Conservation (phyloP, 225 moss, liverwort and hornwort genomes). For the Sphagnum tenellum region DNA sequence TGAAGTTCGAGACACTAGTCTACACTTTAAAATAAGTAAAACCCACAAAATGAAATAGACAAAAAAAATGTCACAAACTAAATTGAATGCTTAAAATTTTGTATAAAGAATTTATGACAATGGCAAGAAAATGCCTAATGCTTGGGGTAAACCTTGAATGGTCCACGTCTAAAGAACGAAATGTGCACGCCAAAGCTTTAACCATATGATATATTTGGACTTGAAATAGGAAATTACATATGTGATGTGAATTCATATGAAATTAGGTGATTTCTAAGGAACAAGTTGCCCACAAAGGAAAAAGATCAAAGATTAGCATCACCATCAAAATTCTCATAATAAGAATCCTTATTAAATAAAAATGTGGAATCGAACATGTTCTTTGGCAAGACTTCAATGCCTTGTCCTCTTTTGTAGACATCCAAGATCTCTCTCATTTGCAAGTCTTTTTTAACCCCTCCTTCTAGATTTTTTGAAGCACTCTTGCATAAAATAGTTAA, state of each 20-base stretch:
- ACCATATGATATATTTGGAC: slow-evolving; percentile 83
- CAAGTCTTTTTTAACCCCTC: slow-evolving; percentile 40
- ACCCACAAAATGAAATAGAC: too few species aligned
- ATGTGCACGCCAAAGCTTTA: slow-evolving; percentile 66
- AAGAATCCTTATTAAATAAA: slow-evolving; percentile 17
- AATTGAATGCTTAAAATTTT: neutral
- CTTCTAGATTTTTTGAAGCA: slow-evolving; percentile 59
- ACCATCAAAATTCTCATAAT: neutral
- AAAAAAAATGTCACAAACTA: neutral
- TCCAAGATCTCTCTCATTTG: slow-evolving; percentile 15
- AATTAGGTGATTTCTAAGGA: too few species aligned
- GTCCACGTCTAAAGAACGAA: slow-evolving; percentile 85
- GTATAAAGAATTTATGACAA: neutral
- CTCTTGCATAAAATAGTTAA: slow-evolving; percentile 25
- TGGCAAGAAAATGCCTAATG: slow-evolving; percentile 51
- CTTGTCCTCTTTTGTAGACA: slow-evolving; percentile 10
- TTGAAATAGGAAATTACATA: slow-evolving; percentile 8
- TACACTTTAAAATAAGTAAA: too few species aligned
- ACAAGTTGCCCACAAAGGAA: too few species aligned
- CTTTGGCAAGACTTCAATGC: slow-evolving; percentile 13
- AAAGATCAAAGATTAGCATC: too few species aligned
- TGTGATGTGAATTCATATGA: too few species aligned
- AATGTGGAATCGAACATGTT: slow-evolving; percentile 23
- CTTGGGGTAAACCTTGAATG: slow-evolving; percentile 74
- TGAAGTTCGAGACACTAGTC: too few species aligned